Percentiles rank a stretch among this genome's conserved stretches.
Evolutionary conservation across 1,139 yeast species (phyloP).

Genomic region (Saccharomyces pastorianus): DNA sequence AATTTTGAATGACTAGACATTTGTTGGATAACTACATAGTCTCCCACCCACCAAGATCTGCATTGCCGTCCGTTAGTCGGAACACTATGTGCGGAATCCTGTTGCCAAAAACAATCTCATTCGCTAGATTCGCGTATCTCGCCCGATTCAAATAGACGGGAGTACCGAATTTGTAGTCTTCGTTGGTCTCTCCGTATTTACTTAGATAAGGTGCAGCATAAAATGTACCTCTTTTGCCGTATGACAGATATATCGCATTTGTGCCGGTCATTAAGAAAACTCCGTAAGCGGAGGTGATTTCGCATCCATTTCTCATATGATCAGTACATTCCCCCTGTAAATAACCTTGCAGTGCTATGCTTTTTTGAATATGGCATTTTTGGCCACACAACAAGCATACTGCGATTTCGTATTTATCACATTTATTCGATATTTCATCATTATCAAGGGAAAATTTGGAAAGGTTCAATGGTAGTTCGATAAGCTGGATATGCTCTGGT

Average conservation of each 20-base stretch:
- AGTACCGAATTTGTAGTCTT: constrained; percentile 62
- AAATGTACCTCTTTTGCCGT: constrained; percentile 67
- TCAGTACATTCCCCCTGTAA: constrained; percentile 59
- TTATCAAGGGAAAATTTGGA: constrained; percentile 52
- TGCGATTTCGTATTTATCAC: constrained; percentile 57
- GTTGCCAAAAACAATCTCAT: constrained; percentile 70
- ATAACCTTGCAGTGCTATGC: constrained; percentile 35
- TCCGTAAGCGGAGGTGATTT: constrained; percentile 52
- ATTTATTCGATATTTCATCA: constrained; percentile 4
- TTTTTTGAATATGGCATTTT: constrained; percentile 57
- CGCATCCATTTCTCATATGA: constrained; percentile 56
- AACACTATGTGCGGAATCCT: constrained; percentile 72
- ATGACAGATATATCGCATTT: constrained; percentile 54
- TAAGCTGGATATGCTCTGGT: constrained; percentile 53
- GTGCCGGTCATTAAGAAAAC: constrained; percentile 72
- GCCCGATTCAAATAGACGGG: constrained; percentile 59
- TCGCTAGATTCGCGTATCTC: constrained; percentile 60
- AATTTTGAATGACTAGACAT: neutral
- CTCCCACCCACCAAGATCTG: constrained; percentile 95
- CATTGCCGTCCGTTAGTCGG: constrained; percentile 64
- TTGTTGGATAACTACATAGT: constrained; percentile 43
- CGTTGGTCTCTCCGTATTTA: constrained; percentile 78
- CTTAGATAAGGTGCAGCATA: constrained; percentile 80
- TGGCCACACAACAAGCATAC: constrained; percentile 78
- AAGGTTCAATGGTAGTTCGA: constrained; percentile 56